These are phyloP conservation scores for Ophiostoma sp. DNA, from an alignment of 2,329 filamentous ascomycete species.

Conservation along the genomic window DNA sequence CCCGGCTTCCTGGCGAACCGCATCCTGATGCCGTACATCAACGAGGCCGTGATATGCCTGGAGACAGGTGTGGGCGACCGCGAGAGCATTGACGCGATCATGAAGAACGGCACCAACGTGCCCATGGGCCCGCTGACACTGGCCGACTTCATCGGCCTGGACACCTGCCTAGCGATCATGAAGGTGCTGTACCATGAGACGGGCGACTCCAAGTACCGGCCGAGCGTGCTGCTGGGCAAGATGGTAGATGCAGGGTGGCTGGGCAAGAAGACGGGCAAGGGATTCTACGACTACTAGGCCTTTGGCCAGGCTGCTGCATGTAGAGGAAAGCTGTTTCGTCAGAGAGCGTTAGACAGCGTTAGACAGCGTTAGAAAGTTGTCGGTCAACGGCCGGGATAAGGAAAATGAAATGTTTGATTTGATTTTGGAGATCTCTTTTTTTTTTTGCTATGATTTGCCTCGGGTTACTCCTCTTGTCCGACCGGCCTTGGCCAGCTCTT, in stretches of 20 bases:
- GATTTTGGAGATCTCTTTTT: too few species aligned
- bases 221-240: constrained; percentile 77
- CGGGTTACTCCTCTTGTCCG: too few species aligned
- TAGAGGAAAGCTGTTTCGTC: neutral
- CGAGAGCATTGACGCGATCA: constrained; percentile 93
- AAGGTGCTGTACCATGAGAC: constrained; percentile 86
- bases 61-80: constrained; percentile 85
- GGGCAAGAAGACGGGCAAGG: constrained; percentile 95
- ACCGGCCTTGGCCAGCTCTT: neutral
- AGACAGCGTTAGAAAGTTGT: too few species aligned
- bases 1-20: constrained; percentile 95
- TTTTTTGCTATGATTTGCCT: too few species aligned
- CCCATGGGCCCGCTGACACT: constrained; percentile 94
- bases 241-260: constrained; percentile 99
- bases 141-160: constrained; percentile 94
- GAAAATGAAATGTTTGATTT: too few species aligned
- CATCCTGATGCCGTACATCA: constrained; percentile 99
- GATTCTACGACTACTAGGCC: constrained; percentile 78
- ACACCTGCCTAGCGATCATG: constrained; percentile 97
- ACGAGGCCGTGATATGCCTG: constrained; percentile 92
- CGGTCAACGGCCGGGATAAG: too few species aligned
- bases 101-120: constrained; percentile 99
- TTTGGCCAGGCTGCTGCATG: neutral
- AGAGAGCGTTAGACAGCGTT: neutral
- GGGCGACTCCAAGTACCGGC: constrained; percentile 91